phyloP scores from a whole-genome alignment of 2,329 filamentous ascomycete species.

The Ophidiomyces ophidiicola region DNA sequence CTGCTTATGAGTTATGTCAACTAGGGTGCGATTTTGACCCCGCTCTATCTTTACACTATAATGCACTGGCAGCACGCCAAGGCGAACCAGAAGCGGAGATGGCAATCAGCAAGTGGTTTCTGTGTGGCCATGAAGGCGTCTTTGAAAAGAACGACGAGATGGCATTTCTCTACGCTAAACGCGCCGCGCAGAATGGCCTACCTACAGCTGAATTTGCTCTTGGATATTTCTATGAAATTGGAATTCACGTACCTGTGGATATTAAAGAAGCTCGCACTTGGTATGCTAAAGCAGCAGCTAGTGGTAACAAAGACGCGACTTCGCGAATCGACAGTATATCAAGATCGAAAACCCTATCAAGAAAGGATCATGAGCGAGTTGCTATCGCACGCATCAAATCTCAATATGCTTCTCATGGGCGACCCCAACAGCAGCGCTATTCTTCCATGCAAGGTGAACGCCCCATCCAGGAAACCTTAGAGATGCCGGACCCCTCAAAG shows the following conservation, averaged over 20 bases:
- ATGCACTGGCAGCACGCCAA: slow-evolving; percentile 80
- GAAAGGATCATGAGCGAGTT: slow-evolving; percentile 83
- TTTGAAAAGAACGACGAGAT: slow-evolving; percentile 94
- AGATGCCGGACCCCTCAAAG: slow-evolving; percentile 39
- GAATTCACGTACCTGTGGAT: slow-evolving; percentile 78
- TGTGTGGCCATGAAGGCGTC: slow-evolving; percentile 83
- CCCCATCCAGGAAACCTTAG: slow-evolving; percentile 31
- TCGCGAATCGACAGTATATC: slow-evolving; percentile 72
- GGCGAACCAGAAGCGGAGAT: slow-evolving; percentile 89
- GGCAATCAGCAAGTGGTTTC: slow-evolving; percentile 95
- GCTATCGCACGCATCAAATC: slow-evolving; percentile 81
- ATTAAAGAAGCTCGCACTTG: slow-evolving; percentile 70
- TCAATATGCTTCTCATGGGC: slow-evolving; percentile 54
- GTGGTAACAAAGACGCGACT: slow-evolving; percentile 82
- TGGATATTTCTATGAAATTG: slow-evolving; percentile 95
- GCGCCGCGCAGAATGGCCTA: slow-evolving; percentile 69
- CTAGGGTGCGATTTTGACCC: slow-evolving; percentile 92
- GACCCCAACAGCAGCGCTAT: slow-evolving; percentile 18
- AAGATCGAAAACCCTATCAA: slow-evolving; percentile 70
- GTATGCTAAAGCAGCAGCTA: slow-evolving; percentile 80
- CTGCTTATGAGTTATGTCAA: slow-evolving; percentile 87
- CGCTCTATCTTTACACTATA: slow-evolving; percentile 86
- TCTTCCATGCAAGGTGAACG: slow-evolving; percentile 27
- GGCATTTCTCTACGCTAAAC: slow-evolving; percentile 79
- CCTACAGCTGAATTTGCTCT: slow-evolving; percentile 90